Conservation (phyloP, 140 eudicot genomes). For the Senecio squalidus region DNA sequence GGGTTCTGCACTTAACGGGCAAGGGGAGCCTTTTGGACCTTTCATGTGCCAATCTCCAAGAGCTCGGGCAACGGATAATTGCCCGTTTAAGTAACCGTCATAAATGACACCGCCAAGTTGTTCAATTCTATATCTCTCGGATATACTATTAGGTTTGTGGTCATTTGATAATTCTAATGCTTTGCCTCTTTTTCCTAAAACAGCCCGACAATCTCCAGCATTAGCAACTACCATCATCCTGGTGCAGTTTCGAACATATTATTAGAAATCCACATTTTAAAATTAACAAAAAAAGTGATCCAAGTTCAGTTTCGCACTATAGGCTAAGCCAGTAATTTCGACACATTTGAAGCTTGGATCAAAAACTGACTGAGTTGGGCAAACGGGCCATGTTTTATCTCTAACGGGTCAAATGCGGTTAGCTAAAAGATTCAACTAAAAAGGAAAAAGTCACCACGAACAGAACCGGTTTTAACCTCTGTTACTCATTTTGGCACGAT, state of each 20-base stretch:
- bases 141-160: constrained; percentile 76
- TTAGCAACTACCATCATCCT: constrained; percentile 83
- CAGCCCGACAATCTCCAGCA: constrained; percentile 96
- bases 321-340: too few relatives aligned
- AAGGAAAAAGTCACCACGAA: too few relatives aligned
- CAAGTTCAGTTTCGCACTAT: too few relatives aligned
- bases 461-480: too few relatives aligned
- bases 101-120: constrained; percentile 86
- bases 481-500: too few relatives aligned
- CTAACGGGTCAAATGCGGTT: too few relatives aligned
- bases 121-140: constrained; percentile 68
- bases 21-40: constrained; percentile 63
- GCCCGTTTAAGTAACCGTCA: constrained; percentile 86
- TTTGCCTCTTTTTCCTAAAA: constrained; percentile 70
- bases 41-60: constrained; percentile 97
- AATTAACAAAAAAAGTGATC: not conserved
- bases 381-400: too few relatives aligned
- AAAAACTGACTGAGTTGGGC: too few relatives aligned
- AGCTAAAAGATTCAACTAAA: too few relatives aligned
- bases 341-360: too few relatives aligned
- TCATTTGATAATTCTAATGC: constrained; percentile 81
- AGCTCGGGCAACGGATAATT: constrained; percentile 78
- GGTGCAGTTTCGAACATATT: too few relatives aligned
- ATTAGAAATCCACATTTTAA: not conserved
- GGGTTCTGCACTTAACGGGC: constrained; percentile 77